Percentiles rank a stretch among this genome's conserved stretches.
Conservation (phyloP, 2,329 filamentous ascomycete genomes). For the Pseudocercospora crystallina region DNA sequence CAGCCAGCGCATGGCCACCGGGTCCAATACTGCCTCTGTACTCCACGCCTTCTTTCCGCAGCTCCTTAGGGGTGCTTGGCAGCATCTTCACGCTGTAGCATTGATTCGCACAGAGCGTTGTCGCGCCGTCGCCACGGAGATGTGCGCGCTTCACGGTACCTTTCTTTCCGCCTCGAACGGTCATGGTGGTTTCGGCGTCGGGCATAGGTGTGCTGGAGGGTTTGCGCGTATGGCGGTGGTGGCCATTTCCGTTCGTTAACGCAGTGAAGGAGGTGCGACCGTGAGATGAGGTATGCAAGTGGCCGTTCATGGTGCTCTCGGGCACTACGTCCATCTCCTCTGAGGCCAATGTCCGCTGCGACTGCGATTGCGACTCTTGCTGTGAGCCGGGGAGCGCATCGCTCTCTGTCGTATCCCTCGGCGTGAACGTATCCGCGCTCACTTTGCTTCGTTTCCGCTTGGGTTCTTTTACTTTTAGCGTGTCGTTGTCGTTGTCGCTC, state of each 20-base stretch:
- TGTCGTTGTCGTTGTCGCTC: conserved; percentile 46
- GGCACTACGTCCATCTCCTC: conserved; percentile 18
- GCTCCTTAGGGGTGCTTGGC: conserved; percentile 74
- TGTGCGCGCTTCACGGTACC: conserved; percentile 27
- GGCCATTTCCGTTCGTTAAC: conserved; percentile 13
- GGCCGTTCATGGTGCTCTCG: conserved; percentile 24
- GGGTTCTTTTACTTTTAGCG: conserved; percentile 39
- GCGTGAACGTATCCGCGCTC: conserved; percentile 41
- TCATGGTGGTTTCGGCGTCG: conserved; percentile 16
- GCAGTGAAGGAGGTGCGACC: conserved; percentile 1
- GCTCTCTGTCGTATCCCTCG: conserved; percentile 23
- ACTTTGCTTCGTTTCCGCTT: conserved; percentile 51
- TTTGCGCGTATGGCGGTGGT: conserved; percentile 13
- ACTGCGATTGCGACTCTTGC: neutral
- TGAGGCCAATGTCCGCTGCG: neutral
- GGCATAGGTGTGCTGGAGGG: conserved; percentile 12
- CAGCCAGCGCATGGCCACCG: conserved; percentile 60
- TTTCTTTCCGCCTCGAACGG: conserved; percentile 30
- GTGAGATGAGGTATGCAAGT: conserved; percentile 2
- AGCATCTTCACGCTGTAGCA: conserved; percentile 85
- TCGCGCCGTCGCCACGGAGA: conserved; percentile 33
- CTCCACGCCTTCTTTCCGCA: conserved; percentile 65
- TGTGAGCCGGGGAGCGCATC: neutral
- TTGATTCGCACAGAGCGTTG: conserved; percentile 69
- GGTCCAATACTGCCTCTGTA: conserved; percentile 34